Evolutionary conservation across 306 rosid species (phyloP).

Genomic region (Medicago arabica): DNA sequence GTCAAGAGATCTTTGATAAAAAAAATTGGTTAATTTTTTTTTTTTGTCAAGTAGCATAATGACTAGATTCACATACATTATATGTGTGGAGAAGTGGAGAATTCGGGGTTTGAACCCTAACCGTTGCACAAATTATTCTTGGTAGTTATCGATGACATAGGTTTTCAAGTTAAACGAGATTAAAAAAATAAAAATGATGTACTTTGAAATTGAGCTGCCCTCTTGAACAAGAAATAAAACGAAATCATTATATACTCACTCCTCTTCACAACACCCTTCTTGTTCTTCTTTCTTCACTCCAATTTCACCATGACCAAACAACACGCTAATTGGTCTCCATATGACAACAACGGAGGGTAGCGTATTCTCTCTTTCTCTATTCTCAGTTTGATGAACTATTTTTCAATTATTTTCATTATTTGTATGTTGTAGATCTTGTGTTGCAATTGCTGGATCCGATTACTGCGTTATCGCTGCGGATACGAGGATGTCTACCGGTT

Average conservation of each 20-base stretch:
- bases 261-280: not conserved
- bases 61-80: too few relatives aligned
- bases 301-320: not conserved
- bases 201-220: too few relatives aligned
- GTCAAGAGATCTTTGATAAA: too few relatives aligned
- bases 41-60: too few relatives aligned
- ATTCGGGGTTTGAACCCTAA: too few relatives aligned
- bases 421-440: constrained; percentile 1
- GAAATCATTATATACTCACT: not conserved
- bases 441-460: constrained; percentile 18
- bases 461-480: constrained; percentile 1
- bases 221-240: too few relatives aligned
- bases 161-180: too few relatives aligned
- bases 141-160: too few relatives aligned
- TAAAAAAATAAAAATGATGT: too few relatives aligned
- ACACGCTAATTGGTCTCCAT: constrained; percentile 20
- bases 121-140: too few relatives aligned
- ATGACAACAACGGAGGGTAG: constrained; percentile 2
- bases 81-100: too few relatives aligned
- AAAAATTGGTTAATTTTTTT: too few relatives aligned
- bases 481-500: not conserved
- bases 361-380: not conserved
- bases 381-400: not conserved
- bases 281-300: not conserved
- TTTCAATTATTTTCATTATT: not conserved